These are phyloP conservation scores for Chrysosporium keratinophilum DNA, from an alignment of 2,329 filamentous ascomycete species.

Conservation along the genomic window DNA sequence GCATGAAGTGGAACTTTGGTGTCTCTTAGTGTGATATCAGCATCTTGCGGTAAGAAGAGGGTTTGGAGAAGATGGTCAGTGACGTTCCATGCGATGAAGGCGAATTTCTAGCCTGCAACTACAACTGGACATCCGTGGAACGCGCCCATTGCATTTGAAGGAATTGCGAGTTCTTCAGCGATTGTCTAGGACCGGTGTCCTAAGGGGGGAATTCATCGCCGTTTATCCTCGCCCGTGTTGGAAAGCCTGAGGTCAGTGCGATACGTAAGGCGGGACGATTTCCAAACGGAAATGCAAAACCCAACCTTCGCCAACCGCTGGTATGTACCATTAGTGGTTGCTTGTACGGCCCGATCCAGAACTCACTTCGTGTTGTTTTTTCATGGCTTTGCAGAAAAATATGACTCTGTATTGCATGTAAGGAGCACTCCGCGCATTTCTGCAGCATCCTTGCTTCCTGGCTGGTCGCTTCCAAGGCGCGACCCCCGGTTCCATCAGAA, in stretches of 20 bases:
- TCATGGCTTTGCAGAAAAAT: background rate
- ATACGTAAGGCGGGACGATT: background rate
- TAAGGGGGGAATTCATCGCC: background rate
- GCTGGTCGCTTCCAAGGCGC: background rate
- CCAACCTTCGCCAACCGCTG: conserved; percentile 1
- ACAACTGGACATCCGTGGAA: too few relatives aligned
- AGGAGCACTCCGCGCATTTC: background rate
- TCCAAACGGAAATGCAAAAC: background rate
- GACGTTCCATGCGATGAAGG: too few relatives aligned
- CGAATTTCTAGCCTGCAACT: too few relatives aligned
- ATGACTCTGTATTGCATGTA: background rate
- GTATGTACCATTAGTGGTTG: conserved; percentile 4
- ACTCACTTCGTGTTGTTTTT: conserved; percentile 1
- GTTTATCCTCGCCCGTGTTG: background rate
- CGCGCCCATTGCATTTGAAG: too few relatives aligned
- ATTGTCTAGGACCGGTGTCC: background rate
- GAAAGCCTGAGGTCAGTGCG: background rate
- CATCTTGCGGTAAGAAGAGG: too few relatives aligned
- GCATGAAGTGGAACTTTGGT: background rate
- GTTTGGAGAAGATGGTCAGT: too few relatives aligned
- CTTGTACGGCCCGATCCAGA: conserved; percentile 10
- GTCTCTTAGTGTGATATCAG: too few relatives aligned
- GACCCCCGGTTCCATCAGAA: background rate
- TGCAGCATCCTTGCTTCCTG: conserved; percentile 7
- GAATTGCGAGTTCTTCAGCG: too few relatives aligned